Base-by-base conservation (phyloP, 306 rosid species). In the Malus sylvestris region DNA sequence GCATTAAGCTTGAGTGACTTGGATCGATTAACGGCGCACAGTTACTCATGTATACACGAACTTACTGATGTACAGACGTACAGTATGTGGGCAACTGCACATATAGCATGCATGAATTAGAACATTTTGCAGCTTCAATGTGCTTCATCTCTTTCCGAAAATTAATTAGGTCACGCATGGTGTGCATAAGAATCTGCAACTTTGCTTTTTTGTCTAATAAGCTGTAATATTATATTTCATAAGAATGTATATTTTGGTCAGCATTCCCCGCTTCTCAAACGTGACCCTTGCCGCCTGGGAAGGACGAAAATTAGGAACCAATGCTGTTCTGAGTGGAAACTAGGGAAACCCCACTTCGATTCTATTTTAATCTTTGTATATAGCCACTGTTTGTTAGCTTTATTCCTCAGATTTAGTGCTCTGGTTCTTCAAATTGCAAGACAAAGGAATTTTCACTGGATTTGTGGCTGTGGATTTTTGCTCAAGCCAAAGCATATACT, bases 331-430 rank as follows among this genome's bases (percentile, higher is more conserved):
- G 20, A 82, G 91, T 87, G 93, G 91, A 83, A 10, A 81, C 85
- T 79, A 86, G 69, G 77, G 27, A 83, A 74, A 76, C 33, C 52
- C 85, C 86, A 89, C 91, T 87, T 80, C 68, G 55, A 53, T 13
- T 72, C 52, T 35, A 14, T 51, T 32, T 23, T 19, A 79, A 29
- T 67, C 72, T 35, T 49, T 18, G 6, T 49, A 49, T 64, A 18
- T 5, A 9, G 11, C 60, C 46, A 59, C 57, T 40, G 23, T 38
- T 38, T 44, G 52, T 72, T 30, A n/a, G 1, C 30, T 71, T 66
- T 67, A 55, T 30, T 55, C 8, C 40, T 15, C 18, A 6, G 25
- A n/a, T 57, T 49, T 49, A 49, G 55, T 49, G 55, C 20, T 49
- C 9, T n/a, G 62, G 29, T 57, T 57, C 62, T n/a, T 9, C 62